Percentiles rank a stretch among this genome's conserved stretches.
These are phyloP conservation scores for Nyctanthes arbortristis DNA, from an alignment of 257 asterid genomes.

Conservation along the genomic window DNA sequence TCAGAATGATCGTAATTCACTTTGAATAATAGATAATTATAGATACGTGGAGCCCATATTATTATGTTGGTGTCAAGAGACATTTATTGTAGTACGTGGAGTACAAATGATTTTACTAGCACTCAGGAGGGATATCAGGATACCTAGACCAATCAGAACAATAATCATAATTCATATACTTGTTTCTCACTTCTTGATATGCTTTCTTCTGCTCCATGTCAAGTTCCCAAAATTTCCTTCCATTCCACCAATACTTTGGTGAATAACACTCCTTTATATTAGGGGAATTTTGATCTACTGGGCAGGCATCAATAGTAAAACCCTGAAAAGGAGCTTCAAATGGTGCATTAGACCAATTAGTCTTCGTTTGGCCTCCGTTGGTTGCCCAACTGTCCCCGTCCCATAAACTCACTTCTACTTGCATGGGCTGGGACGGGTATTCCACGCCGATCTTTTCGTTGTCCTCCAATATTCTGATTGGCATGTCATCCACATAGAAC, in stretches of 20 bases:
- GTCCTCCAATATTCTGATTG: constrained; percentile 68
- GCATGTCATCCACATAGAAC: constrained; percentile 59
- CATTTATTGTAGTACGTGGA: too few relatives aligned
- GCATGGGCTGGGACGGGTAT: constrained; percentile 62
- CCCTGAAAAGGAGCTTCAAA: constrained; percentile 52
- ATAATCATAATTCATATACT: constrained; percentile 57
- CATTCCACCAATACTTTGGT: constrained; percentile 45
- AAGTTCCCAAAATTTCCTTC: constrained; percentile 30
- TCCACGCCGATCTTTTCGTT: constrained; percentile 31
- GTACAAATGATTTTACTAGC: constrained; percentile 12
- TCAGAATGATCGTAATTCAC: too few relatives aligned
- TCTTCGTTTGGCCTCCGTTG: constrained; percentile 57
- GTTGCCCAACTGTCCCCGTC: constrained; percentile 66
- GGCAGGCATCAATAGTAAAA: constrained; percentile 44
- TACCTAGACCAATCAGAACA: constrained; percentile 47
- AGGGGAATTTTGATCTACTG: background rate
- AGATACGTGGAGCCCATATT: too few relatives aligned
- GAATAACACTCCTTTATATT: constrained; percentile 25
- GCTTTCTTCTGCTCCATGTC: constrained; percentile 6
- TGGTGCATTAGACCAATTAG: constrained; percentile 58
- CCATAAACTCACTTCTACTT: constrained; percentile 58
- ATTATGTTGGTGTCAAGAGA: too few relatives aligned
- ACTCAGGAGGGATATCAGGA: constrained; percentile 48
- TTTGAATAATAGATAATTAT: too few relatives aligned
- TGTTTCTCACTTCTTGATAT: constrained; percentile 27